phyloP scores from a whole-genome alignment of 2,329 filamentous ascomycete species.

The Microdochium nivale region DNA sequence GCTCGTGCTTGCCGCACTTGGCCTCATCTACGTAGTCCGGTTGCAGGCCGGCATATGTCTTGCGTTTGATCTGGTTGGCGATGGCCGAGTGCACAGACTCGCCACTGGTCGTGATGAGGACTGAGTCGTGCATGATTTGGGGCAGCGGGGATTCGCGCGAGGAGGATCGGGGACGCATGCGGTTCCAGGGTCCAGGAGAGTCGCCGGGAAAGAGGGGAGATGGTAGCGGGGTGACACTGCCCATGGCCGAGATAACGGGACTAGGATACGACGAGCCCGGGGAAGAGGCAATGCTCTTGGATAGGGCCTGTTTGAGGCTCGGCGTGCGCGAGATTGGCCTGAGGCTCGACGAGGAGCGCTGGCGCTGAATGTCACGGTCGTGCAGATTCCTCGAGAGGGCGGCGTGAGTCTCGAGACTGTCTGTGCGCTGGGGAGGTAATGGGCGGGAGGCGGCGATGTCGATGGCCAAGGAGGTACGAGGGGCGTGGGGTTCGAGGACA shows the following conservation, averaged over 20 bases:
- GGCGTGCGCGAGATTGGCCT: conserved; percentile 48
- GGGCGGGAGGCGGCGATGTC: not conserved
- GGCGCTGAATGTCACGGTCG: conserved; percentile 24
- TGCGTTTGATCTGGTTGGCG: conserved; percentile 46
- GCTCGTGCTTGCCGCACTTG: conserved; percentile 25
- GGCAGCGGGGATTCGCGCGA: conserved; percentile 35
- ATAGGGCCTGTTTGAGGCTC: conserved; percentile 49
- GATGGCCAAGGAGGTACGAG: not conserved
- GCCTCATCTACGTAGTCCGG: conserved; percentile 19
- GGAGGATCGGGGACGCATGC: conserved; percentile 35
- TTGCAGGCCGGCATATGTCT: conserved; percentile 41
- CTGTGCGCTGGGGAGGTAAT: not conserved
- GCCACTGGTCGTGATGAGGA: conserved; percentile 39
- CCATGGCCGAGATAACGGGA: conserved; percentile 66
- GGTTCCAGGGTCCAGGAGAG: conserved; percentile 60
- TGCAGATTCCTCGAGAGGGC: conserved; percentile 20
- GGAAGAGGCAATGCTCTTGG: conserved; percentile 43
- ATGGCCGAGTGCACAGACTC: conserved; percentile 43
- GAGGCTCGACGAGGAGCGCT: conserved; percentile 35
- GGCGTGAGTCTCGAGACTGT: conserved; percentile 22
- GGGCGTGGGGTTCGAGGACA: not conserved
- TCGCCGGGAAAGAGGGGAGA: conserved; percentile 61
- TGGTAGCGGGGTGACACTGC: conserved; percentile 69
- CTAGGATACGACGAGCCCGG: conserved; percentile 63
- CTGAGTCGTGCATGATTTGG: conserved; percentile 31